Percentiles rank a stretch among this genome's conserved stretches.
Conservation (phyloP, 805 yeast genomes). For the Torulaspora quercuum region DNA sequence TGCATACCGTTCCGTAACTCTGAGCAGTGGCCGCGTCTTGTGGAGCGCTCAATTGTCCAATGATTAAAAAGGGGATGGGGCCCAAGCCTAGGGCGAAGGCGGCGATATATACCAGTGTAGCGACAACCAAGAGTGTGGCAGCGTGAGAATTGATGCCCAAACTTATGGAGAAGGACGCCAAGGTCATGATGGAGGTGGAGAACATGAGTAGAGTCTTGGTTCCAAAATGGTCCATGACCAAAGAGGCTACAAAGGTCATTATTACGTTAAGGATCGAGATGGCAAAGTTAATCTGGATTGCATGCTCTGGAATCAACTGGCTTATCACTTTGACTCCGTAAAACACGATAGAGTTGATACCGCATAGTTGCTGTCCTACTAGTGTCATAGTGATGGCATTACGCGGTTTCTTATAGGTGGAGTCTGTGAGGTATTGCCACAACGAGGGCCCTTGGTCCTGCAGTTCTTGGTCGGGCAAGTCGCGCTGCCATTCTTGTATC, state of each 20-base stretch:
- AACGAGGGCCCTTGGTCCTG: constrained; percentile 25
- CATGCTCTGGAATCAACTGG: constrained; percentile 64
- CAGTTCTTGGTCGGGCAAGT: constrained; percentile 8
- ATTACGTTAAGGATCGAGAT: constrained; percentile 73
- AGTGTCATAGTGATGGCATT: constrained; percentile 67
- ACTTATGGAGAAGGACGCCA: constrained; percentile 60
- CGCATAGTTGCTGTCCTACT: constrained; percentile 86
- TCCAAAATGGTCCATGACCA: constrained; percentile 71
- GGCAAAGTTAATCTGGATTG: constrained; percentile 68
- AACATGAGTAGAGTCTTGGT: constrained; percentile 65
- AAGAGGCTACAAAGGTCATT: constrained; percentile 71
- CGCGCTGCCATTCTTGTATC: constrained; percentile 19
- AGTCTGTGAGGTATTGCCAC: constrained; percentile 47
- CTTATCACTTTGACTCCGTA: constrained; percentile 86
- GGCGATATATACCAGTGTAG: constrained; percentile 71
- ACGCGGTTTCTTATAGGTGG: constrained; percentile 55
- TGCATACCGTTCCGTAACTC: constrained; percentile 85
- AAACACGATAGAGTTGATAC: constrained; percentile 87
- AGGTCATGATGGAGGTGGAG: constrained; percentile 67
- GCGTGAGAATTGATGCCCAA: constrained; percentile 53
- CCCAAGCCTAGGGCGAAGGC: constrained; percentile 92
- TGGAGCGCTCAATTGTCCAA: constrained; percentile 83
- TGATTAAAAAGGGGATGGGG: constrained; percentile 88
- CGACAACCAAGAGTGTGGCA: constrained; percentile 51
- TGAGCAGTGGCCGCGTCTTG: constrained; percentile 82